These are phyloP conservation scores for Ceratobasidium sp. DNA, from an alignment of 1,284 basidiomycete genomes.

Conservation along the genomic window DNA sequence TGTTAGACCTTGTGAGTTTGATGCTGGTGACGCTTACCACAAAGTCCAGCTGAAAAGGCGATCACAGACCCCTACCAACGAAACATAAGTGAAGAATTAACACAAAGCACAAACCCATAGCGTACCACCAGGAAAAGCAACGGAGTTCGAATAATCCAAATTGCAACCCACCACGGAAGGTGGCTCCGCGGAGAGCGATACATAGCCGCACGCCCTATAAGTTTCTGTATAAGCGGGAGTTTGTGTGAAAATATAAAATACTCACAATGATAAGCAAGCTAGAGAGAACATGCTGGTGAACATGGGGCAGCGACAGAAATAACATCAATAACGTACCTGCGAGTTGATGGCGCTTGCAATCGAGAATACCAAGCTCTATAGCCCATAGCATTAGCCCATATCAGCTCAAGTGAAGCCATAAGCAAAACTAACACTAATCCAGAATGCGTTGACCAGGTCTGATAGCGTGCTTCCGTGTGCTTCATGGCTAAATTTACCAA, in stretches of 20 bases:
- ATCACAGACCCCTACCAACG: slow-evolving; percentile 40
- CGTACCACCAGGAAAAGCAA: slow-evolving; percentile 40
- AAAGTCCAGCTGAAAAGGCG: slow-evolving; percentile 46
- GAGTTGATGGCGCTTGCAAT: slow-evolving; percentile 80
- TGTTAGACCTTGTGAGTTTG: too few relatives aligned
- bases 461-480: background rate
- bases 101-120: background rate
- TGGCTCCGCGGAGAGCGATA: slow-evolving; percentile 71
- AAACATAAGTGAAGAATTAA: background rate
- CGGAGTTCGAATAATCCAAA: slow-evolving; percentile 65
- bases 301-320: background rate
- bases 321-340: slow-evolving; percentile 55
- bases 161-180: slow-evolving; percentile 80
- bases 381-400: background rate
- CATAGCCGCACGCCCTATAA: slow-evolving; percentile 60
- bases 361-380: slow-evolving; percentile 67
- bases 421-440: slow-evolving; percentile 61
- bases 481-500: slow-evolving; percentile 3
- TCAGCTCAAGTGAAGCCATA: too few relatives aligned
- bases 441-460: slow-evolving; percentile 70
- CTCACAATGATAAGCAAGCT: slow-evolving; percentile 46
- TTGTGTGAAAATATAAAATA: too few relatives aligned
- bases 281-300: background rate
- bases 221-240: too few relatives aligned
- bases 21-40: slow-evolving; percentile 7